Evolutionary conservation across 2,329 filamentous ascomycete species (phyloP).

Genomic region (Fusarium oxysporum): DNA sequence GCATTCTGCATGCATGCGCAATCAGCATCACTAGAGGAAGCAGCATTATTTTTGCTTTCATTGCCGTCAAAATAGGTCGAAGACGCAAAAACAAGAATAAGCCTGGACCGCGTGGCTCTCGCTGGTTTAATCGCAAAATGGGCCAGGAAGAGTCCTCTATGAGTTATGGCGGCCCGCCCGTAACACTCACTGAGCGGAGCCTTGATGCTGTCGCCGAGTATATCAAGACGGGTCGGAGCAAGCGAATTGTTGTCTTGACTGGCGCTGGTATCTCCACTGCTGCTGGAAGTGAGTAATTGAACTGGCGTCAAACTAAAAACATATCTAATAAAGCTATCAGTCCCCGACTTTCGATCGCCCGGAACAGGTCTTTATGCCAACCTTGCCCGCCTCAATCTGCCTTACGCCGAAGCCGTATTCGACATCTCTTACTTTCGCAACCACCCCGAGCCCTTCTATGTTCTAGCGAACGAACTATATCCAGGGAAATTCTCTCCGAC

Average conservation of each 20-base stretch:
- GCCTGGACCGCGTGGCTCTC: slow-evolving; percentile 49
- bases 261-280: slow-evolving; percentile 89
- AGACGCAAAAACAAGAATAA: slow-evolving; percentile 52
- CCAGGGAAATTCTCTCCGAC: slow-evolving; percentile 91
- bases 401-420: slow-evolving; percentile 92
- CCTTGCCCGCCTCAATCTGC: slow-evolving; percentile 84
- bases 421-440: slow-evolving; percentile 89
- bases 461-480: slow-evolving; percentile 90
- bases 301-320: background rate
- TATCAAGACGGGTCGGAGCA: slow-evolving; percentile 76
- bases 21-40: slow-evolving; percentile 7
- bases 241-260: slow-evolving; percentile 86
- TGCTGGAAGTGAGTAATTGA: slow-evolving; percentile 65
- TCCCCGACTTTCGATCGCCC: slow-evolving; percentile 95
- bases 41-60: background rate
- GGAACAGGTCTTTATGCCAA: slow-evolving; percentile 95
- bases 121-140: slow-evolving; percentile 69
- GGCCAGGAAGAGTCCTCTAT: slow-evolving; percentile 84
- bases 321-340: slow-evolving; percentile 54
- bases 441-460: slow-evolving; percentile 91
- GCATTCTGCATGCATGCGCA: slow-evolving; percentile 26
- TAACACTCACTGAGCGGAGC: slow-evolving; percentile 74
- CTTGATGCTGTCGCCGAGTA: slow-evolving; percentile 82
- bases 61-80: slow-evolving; percentile 54
- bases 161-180: slow-evolving; percentile 71